Percentiles rank a stretch among this genome's conserved stretches.
Conservation (phyloP, 2,329 filamentous ascomycete species). For the Fusarium veterinarium region DNA sequence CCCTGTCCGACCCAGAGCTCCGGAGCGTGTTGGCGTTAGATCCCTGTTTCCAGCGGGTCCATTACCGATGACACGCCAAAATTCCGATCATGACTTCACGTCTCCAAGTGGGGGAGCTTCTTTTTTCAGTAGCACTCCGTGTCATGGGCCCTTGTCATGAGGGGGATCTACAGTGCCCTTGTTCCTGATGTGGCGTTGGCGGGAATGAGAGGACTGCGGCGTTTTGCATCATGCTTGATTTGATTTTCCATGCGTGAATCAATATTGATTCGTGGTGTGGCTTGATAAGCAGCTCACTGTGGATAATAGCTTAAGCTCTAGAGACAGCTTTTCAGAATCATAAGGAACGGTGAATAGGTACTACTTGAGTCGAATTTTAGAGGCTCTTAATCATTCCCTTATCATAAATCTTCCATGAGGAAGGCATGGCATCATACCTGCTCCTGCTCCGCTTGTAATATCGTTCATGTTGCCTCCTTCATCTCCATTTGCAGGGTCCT, state of each 20-base stretch:
- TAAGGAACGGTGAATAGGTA: not conserved
- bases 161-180: constrained; percentile 29
- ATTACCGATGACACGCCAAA: constrained; percentile 26
- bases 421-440: constrained; percentile 1
- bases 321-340: not conserved
- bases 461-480: constrained; percentile 14
- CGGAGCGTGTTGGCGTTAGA: constrained; percentile 2
- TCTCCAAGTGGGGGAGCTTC: constrained; percentile 2
- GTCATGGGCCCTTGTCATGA: constrained; percentile 39
- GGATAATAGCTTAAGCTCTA: not conserved
- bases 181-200: constrained; percentile 32
- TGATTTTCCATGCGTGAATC: constrained; percentile 4
- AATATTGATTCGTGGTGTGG: constrained; percentile 5
- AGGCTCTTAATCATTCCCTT: not conserved
- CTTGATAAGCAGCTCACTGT: constrained; percentile 11
- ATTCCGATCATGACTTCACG: constrained; percentile 32
- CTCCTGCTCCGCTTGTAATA: constrained; percentile 21
- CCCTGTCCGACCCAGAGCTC: constrained; percentile 4
- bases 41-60: not conserved
- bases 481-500: constrained; percentile 19
- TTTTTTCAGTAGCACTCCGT: constrained; percentile 16
- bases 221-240: constrained; percentile 16
- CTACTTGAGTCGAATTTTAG: not conserved
- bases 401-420: not conserved
- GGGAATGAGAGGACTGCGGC: constrained; percentile 21